Conservation (phyloP, 805 yeast genomes). For the Tetrapisispora taiwanensis region DNA sequence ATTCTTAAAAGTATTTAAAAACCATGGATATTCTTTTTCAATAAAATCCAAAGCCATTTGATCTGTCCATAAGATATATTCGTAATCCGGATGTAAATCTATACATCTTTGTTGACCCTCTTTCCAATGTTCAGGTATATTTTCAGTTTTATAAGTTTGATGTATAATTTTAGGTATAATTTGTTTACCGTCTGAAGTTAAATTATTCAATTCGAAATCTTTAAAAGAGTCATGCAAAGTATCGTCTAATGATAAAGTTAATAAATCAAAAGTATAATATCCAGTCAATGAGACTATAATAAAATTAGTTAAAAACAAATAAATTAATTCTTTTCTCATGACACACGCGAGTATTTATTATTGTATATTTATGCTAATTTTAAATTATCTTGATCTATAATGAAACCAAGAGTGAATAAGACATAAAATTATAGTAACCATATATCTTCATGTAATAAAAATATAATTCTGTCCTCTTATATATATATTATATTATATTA, state of each 20-base stretch:
- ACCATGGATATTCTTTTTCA: conserved; percentile 77
- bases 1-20: conserved; percentile 61
- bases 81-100: conserved; percentile 74
- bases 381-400: too few species aligned
- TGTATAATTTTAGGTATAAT: conserved; percentile 83
- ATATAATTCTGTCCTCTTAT: too few species aligned
- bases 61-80: conserved; percentile 85
- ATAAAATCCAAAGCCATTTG: conserved; percentile 70
- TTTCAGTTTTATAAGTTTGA: conserved; percentile 75
- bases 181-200: conserved; percentile 14
- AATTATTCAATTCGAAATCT: conserved; percentile 43
- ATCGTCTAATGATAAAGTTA: conserved; percentile 61
- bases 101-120: conserved; percentile 66
- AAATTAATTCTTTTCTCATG: conserved; percentile 57
- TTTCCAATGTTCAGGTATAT: conserved; percentile 73
- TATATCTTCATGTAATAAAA: too few species aligned
- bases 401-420: too few species aligned
- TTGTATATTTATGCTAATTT: too few species aligned
- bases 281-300: conserved; percentile 40
- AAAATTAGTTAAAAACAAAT: conserved; percentile 48
- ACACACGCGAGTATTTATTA: background rate
- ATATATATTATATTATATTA: too few species aligned
- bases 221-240: conserved; percentile 50
- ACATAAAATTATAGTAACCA: too few species aligned
- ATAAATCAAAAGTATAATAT: conserved; percentile 57